phyloP scores from a whole-genome alignment of 1,284 basidiomycete genomes.

The Pseudozyma flocculosa region DNA sequence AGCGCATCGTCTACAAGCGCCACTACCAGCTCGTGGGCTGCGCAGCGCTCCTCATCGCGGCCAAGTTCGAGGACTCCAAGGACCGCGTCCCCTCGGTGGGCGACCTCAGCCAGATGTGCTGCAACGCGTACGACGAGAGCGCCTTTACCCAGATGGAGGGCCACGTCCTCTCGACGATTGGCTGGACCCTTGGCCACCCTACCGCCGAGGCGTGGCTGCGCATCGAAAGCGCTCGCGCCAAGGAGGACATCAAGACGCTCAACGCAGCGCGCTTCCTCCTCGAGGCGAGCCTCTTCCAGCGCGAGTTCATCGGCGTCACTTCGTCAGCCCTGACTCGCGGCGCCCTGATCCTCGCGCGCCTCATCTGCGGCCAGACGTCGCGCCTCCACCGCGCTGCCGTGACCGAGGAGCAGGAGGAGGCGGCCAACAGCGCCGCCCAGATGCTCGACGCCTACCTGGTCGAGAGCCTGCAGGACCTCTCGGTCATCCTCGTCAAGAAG shows the following conservation, averaged over 20 bases:
- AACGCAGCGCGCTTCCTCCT: conserved; percentile 95
- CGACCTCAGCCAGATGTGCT: conserved; percentile 91
- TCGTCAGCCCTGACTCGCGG: conserved; percentile 85
- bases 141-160: conserved; percentile 78
- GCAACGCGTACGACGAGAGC: conserved; percentile 89
- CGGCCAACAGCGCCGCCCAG: conserved; percentile 63
- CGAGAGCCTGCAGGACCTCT: conserved; percentile 82
- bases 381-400: conserved; percentile 4
- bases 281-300: conserved; percentile 96
- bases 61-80: conserved; percentile 99
- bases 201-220: conserved; percentile 97
- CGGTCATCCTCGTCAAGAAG: conserved; percentile 92
- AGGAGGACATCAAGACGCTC: conserved; percentile 82
- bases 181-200: conserved; percentile 95
- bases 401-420: conserved; percentile 8
- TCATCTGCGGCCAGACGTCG: conserved; percentile 63
- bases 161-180: conserved; percentile 91
- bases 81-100: conserved; percentile 93
- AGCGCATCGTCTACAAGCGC: conserved; percentile 96
- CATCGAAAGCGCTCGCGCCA: conserved; percentile 58
- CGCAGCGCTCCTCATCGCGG: conserved; percentile 95
- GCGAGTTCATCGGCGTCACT: conserved; percentile 83
- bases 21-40: conserved; percentile 99
- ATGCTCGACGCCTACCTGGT: conserved; percentile 80
- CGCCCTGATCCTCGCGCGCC: conserved; percentile 82